phyloP scores from a whole-genome alignment of 1,284 basidiomycete genomes.

The Paramarasmius palmivorus region DNA sequence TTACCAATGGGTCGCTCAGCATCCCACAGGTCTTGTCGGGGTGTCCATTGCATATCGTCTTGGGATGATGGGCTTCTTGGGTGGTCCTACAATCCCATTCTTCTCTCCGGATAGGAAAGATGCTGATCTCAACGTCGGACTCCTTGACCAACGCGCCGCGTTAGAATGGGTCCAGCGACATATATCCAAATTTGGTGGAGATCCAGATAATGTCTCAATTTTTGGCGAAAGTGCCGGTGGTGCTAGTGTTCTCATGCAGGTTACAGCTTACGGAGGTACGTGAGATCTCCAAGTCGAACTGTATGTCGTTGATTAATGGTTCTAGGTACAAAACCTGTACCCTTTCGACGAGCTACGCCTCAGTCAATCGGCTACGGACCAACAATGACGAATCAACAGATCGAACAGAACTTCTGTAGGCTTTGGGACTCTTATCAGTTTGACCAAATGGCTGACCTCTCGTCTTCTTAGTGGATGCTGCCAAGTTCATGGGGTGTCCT shows the following conservation, averaged over 20 bases:
- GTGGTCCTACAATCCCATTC: slow-evolving; percentile 28
- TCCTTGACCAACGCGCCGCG: slow-evolving; percentile 47
- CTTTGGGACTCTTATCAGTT: neutral
- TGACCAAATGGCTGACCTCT: neutral
- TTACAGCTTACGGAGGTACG: slow-evolving; percentile 41
- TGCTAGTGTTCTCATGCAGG: slow-evolving; percentile 43
- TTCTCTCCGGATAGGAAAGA: slow-evolving; percentile 19
- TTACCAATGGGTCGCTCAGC: slow-evolving; percentile 47
- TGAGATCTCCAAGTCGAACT: neutral
- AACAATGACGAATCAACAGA: slow-evolving; percentile 28
- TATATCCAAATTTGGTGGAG: slow-evolving; percentile 43
- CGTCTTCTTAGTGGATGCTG: slow-evolving; percentile 29
- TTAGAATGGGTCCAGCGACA: slow-evolving; percentile 48
- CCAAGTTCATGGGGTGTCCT: slow-evolving; percentile 34
- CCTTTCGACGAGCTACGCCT: slow-evolving; percentile 39
- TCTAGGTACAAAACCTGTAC: slow-evolving; percentile 33
- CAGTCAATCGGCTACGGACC: slow-evolving; percentile 47
- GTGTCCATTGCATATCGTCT: slow-evolving; percentile 48
- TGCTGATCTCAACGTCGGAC: slow-evolving; percentile 41
- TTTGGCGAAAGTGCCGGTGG: slow-evolving; percentile 48
- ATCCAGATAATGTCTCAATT: slow-evolving; percentile 40
- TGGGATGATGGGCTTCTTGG: slow-evolving; percentile 44
- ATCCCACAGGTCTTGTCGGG: slow-evolving; percentile 36
- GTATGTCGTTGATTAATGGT: neutral
- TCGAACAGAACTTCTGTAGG: slow-evolving; percentile 36